Percentiles rank a stretch among this genome's conserved stretches.
Evolutionary conservation across 345 rosid species (phyloP).

Genomic region (Anacardium occidentale): DNA sequence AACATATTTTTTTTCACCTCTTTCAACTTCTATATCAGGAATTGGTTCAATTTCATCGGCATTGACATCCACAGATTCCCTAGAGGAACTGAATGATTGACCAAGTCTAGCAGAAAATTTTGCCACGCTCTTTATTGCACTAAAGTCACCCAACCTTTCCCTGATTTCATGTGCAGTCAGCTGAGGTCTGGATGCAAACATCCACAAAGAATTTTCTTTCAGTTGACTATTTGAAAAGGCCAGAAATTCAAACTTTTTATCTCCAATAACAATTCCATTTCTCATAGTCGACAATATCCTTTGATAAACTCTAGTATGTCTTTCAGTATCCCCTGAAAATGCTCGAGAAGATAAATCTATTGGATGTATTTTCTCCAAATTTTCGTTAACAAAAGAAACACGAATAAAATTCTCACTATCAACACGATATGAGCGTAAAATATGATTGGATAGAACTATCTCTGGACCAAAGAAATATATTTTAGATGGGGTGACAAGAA

Average conservation of each 20-base stretch:
- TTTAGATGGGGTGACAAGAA: slow-evolving; percentile 50
- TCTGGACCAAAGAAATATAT: slow-evolving; percentile 55
- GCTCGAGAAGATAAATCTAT: slow-evolving; percentile 19
- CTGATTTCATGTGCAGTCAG: slow-evolving; percentile 44
- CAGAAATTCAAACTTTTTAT: slow-evolving; percentile 51
- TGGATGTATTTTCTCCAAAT: slow-evolving; percentile 36
- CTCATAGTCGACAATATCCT: slow-evolving; percentile 45
- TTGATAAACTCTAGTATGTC: slow-evolving; percentile 29
- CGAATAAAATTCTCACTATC: slow-evolving; percentile 47
- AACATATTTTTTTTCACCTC: slow-evolving; percentile 18
- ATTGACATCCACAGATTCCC: slow-evolving; percentile 39
- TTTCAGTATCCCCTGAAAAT: slow-evolving; percentile 14
- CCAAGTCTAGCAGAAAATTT: slow-evolving; percentile 50
- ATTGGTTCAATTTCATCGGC: slow-evolving; percentile 39
- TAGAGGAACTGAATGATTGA: slow-evolving; percentile 57
- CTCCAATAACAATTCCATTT: slow-evolving; percentile 45
- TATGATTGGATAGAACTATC: slow-evolving; percentile 47
- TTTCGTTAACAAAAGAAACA: slow-evolving; percentile 52
- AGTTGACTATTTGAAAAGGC: slow-evolving; percentile 57
- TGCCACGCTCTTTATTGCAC: slow-evolving; percentile 48
- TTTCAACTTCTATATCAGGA: slow-evolving; percentile 43
- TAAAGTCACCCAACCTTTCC: slow-evolving; percentile 41
- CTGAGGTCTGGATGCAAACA: slow-evolving; percentile 24
- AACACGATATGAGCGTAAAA: slow-evolving; percentile 36
- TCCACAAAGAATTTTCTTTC: slow-evolving; percentile 55